A percentile compares a stretch with the other conserved stretches of the same genome.
Evolutionary conservation across 805 yeast genomes (phyloP).

Genomic region (Saturnispora sekii): DNA sequence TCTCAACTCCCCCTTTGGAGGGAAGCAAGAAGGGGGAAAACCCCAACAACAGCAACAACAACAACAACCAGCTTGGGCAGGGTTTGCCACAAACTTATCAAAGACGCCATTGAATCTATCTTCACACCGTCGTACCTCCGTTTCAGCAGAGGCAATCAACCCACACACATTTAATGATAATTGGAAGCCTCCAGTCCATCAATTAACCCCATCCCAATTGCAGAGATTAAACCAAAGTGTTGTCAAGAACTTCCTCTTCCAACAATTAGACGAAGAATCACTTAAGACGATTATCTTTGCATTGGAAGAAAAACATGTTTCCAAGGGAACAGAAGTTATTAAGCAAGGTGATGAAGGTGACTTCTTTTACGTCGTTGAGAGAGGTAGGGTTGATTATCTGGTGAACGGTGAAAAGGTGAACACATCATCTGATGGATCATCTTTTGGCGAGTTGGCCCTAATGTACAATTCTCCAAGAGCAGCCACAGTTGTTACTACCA

Average conservation of each 20-base stretch:
- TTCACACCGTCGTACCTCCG: slow-evolving; percentile 56
- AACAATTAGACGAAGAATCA: slow-evolving; percentile 70
- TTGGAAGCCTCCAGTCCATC: slow-evolving; percentile 66
- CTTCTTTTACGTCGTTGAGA: slow-evolving; percentile 77
- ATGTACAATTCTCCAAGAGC: slow-evolving; percentile 98
- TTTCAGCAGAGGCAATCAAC: slow-evolving; percentile 79
- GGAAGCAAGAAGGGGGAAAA: neutral
- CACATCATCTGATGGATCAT: slow-evolving; percentile 74
- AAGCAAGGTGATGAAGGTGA: slow-evolving; percentile 94
- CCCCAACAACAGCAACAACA: neutral
- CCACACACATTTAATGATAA: slow-evolving; percentile 62
- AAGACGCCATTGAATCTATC: slow-evolving; percentile 4
- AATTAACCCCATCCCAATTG: slow-evolving; percentile 54
- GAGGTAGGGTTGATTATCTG: slow-evolving; percentile 72
- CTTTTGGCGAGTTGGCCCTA: slow-evolving; percentile 93
- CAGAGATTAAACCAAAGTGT: slow-evolving; percentile 61
- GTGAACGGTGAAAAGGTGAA: slow-evolving; percentile 65
- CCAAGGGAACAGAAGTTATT: slow-evolving; percentile 57
- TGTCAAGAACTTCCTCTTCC: slow-evolving; percentile 74
- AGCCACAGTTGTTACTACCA: slow-evolving; percentile 73
- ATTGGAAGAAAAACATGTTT: slow-evolving; percentile 60
- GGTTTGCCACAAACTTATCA: slow-evolving; percentile 3
- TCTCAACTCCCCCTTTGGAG: slow-evolving; percentile 4
- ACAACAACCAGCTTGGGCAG: slow-evolving; percentile 9
- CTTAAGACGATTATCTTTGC: slow-evolving; percentile 73